A percentile compares a stretch with the other conserved stretches of the same genome.
Evolutionary conservation across 345 rosid genomes (phyloP).

Genomic region (Syzygium aromaticum): DNA sequence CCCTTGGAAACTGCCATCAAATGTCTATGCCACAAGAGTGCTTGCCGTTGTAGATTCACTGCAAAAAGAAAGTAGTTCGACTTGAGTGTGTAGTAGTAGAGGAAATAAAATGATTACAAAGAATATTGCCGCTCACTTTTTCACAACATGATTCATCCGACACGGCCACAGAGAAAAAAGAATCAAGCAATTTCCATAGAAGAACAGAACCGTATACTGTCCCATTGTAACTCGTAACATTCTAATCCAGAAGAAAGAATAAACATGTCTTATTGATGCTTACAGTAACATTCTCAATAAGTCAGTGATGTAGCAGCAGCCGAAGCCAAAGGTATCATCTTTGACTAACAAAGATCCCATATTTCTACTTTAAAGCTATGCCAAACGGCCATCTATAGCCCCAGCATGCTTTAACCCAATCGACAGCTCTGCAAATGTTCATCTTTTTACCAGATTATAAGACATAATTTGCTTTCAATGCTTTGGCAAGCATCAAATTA

Average conservation of each 20-base stretch:
- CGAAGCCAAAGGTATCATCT: not conserved
- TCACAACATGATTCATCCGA: not conserved
- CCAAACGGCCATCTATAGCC: not conserved
- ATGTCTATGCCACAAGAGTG: slow-evolving; percentile 48
- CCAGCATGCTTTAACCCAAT: not conserved
- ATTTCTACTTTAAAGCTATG: not conserved
- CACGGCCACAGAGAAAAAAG: not conserved
- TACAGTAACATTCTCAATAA: not conserved
- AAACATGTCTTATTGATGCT: not conserved
- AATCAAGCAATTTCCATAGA: not conserved
- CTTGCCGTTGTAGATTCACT: slow-evolving; percentile 55
- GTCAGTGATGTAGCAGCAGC: not conserved
- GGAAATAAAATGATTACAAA: not conserved
- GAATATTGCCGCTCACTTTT: not conserved
- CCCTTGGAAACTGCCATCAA: not conserved
- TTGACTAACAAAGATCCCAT: not conserved
- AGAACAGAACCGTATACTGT: not conserved
- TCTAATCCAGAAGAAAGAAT: not conserved
- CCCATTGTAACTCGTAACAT: rapidly evolving
- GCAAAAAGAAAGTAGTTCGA: not conserved
- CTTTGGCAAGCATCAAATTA: not conserved
- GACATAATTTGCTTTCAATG: not conserved
- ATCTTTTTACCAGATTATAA: not conserved
- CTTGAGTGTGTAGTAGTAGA: not conserved
- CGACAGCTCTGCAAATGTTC: not conserved